Base-by-base conservation (phyloP, 2,329 filamentous ascomycete genomes). In the Penicillium sp. region DNA sequence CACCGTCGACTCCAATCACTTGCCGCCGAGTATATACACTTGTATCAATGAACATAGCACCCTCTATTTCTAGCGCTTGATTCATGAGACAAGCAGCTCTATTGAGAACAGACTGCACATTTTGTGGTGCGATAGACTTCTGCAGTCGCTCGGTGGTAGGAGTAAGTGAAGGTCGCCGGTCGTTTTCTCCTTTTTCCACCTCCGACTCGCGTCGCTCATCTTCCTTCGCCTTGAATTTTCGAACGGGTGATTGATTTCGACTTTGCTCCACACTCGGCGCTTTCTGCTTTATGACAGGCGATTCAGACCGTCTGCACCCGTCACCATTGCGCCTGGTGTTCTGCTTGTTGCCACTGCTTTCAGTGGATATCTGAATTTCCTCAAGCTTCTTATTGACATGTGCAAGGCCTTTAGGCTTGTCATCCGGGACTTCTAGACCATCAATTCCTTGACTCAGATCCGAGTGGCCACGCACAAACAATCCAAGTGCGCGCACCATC, bases 381-480 rank as follows among this genome's bases (percentile, higher is more conserved):
- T 61, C 51, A 10, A 61, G 49, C 45, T 56, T 61, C n/a, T 52
- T 26, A 21, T 56, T 31, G 26, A 61, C 44, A 13, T 59, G 47
- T 2, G 43, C 47, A 22, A 61, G 44, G 19, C 43, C 46, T 11
- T 52, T 9, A n/a, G 4, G n/a, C 10, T 16, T 26, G 21, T 48
- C 22, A 1, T 56, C 42, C 4, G 29, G 24, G 1, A 29, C 33
- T 14, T 55, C 43, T 3, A 35, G 52, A 16, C 55, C 59, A 19
- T 63, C 29, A n/a, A 65, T 58, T 42, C 62, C 62, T 22, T 65
- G 60, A 14, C 37, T 55, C 1, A 66, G 58, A 22, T 61, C 57
- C 4, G 62, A 62, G 27, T 65, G 64, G 2, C 64, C 64, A 14
- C 58, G 59, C 9, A 66, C 59, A 5, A 66, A 66, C n/a, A 65